Percentiles rank a stretch among this genome's conserved stretches.
phyloP scores from a whole-genome alignment of 2,329 filamentous ascomycete genomes.

The Venturia nashicola region DNA sequence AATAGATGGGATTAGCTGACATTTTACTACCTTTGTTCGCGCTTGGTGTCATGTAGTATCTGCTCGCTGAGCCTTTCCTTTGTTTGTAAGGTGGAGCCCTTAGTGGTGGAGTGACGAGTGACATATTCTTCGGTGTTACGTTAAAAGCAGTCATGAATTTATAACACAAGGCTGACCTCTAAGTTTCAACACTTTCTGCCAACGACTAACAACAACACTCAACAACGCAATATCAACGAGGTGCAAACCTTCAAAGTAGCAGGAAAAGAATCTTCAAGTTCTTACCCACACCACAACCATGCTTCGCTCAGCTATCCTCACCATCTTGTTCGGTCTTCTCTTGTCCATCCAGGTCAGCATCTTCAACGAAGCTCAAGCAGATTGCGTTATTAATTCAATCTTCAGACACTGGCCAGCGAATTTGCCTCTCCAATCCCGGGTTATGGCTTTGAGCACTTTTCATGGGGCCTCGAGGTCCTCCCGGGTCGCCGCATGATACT shows the following conservation, averaged over 20 bases:
- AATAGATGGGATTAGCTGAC: not conserved
- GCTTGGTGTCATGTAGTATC: too few relatives aligned
- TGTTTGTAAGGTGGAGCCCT: too few relatives aligned
- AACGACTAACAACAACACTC: too few relatives aligned
- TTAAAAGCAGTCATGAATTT: too few relatives aligned
- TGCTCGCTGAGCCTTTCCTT: too few relatives aligned
- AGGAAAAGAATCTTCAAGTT: not conserved
- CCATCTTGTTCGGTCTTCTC: not conserved
- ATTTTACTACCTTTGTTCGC: too few relatives aligned
- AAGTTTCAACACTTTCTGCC: too few relatives aligned
- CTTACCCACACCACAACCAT: not conserved
- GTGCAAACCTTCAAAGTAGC: not conserved
- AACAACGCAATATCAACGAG: too few relatives aligned
- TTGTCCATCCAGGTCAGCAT: not conserved
- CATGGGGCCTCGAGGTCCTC: not conserved
- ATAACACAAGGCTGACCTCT: too few relatives aligned
- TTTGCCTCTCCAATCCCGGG: not conserved
- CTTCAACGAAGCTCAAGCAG: not conserved
- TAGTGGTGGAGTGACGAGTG: too few relatives aligned
- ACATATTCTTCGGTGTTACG: too few relatives aligned
- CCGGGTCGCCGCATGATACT: not conserved
- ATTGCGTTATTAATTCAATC: not conserved
- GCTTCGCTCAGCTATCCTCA: not conserved
- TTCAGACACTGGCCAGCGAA: not conserved
- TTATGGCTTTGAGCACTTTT: not conserved